Percentiles rank a stretch among this genome's conserved stretches.
Conservation (phyloP, 306 rosid species). For the Hippophae gyantsensis region DNA sequence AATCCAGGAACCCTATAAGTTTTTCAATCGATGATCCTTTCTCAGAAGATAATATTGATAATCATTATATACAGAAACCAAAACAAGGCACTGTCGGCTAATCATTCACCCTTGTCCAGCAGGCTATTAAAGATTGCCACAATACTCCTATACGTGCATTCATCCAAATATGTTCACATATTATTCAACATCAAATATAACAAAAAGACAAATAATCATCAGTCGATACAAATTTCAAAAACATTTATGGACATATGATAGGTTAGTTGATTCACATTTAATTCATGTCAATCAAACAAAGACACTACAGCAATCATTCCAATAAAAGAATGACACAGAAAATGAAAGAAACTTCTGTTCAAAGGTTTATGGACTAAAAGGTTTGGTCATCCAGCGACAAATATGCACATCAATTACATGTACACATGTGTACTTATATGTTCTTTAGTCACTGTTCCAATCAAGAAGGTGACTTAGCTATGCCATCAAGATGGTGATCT, state of each 20-base stretch:
- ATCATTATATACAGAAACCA: no score
- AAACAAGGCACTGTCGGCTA: no score
- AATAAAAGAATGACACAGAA: slow-evolving; percentile 9
- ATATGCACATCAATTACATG: slow-evolving; percentile 34
- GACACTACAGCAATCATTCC: background rate
- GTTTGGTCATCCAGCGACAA: slow-evolving; percentile 6
- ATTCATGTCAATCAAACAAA: background rate
- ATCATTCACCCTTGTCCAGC: no score
- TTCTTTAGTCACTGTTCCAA: slow-evolving; percentile 11
- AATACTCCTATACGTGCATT: no score
- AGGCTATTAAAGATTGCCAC: no score
- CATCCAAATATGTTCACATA: no score
- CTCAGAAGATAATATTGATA: no score
- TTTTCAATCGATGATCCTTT: no score
- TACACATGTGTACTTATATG: slow-evolving; percentile 22
- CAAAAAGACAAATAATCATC: no score
- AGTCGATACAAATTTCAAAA: slow-evolving; percentile 11
- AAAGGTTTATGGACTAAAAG: slow-evolving; percentile 16
- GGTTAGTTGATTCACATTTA: background rate
- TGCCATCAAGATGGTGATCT: slow-evolving; percentile 56
- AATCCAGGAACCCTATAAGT: no score
- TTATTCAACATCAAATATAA: no score
- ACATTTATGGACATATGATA: slow-evolving; percentile 2
- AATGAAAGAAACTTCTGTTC: slow-evolving; percentile 15
- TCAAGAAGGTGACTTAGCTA: slow-evolving; percentile 28